A percentile compares a stretch with the other conserved stretches of the same genome.
Evolutionary conservation across 495 filamentous ascomycete genomes (phyloP).

Genomic region (Trichoderma erinaceum): DNA sequence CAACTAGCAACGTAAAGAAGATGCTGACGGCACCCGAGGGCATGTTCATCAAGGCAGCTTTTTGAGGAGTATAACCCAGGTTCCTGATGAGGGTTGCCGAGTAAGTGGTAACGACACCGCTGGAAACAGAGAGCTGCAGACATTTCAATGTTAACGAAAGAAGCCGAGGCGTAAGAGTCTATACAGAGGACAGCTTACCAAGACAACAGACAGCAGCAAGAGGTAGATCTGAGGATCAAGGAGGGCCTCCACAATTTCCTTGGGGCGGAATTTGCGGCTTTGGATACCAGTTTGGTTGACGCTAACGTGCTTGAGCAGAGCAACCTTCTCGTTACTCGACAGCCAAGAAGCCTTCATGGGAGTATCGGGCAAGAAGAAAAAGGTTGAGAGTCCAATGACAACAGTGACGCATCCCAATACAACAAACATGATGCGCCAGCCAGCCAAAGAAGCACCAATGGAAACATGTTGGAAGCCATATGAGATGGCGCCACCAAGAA

Average conservation of each 20-base stretch:
- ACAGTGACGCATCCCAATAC: conserved; percentile 51
- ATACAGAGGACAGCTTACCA: conserved; percentile 18
- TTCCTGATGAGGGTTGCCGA: conserved; percentile 53
- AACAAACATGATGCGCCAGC: conserved; percentile 61
- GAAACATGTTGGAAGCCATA: conserved; percentile 55
- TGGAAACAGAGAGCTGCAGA: conserved; percentile 40
- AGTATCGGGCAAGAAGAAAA: conserved; percentile 47
- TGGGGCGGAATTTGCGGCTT: conserved; percentile 43
- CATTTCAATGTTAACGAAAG: neutral
- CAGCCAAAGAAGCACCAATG: conserved; percentile 35
- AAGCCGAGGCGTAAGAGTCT: too few species aligned
- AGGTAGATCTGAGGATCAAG: conserved; percentile 31
- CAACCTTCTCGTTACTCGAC: conserved; percentile 42
- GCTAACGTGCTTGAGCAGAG: conserved; percentile 33
- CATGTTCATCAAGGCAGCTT: conserved; percentile 54
- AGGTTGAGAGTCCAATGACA: conserved; percentile 37
- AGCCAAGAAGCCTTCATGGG: conserved; percentile 49
- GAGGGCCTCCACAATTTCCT: conserved; percentile 34
- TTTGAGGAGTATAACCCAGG: conserved; percentile 49
- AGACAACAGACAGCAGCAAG: conserved; percentile 24
- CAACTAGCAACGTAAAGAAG: conserved; percentile 47
- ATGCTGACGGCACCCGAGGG: conserved; percentile 53
- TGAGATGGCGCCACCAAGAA: conserved; percentile 55
- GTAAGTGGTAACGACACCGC: conserved; percentile 56
- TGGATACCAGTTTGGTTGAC: conserved; percentile 49